Conservation (phyloP, 345 rosid species). For the Reutealis trisperma region DNA sequence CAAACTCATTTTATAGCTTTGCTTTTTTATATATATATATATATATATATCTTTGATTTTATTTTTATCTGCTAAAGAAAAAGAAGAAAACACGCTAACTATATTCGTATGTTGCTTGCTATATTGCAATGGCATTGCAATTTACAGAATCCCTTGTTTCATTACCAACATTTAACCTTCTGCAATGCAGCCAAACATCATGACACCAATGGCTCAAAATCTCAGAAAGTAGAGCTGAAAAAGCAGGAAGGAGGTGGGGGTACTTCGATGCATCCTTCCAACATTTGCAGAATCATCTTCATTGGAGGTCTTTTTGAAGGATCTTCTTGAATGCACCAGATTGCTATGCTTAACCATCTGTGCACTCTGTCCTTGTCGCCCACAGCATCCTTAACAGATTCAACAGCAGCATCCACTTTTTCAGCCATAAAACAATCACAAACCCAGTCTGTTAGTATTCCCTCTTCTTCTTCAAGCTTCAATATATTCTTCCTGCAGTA, state of each 20-base stretch:
- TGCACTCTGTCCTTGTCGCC: conserved; percentile 16
- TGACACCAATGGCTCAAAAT: neutral
- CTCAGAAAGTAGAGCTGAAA: neutral
- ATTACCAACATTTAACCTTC: neutral
- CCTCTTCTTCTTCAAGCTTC: conserved; percentile 2
- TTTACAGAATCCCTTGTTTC: too few relatives aligned
- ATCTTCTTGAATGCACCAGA: conserved; percentile 36
- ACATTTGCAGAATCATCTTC: conserved; percentile 27
- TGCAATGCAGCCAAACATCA: neutral
- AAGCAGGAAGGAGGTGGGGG: conserved; percentile 3
- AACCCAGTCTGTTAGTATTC: conserved; percentile 19
- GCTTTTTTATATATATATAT: too few relatives aligned
- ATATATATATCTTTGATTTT: too few relatives aligned
- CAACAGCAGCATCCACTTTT: conserved; percentile 9
- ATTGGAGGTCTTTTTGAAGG: conserved; percentile 24
- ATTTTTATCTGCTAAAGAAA: neutral
- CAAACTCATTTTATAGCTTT: neutral
- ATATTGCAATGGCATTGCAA: neutral
- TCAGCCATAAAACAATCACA: conserved; percentile 13
- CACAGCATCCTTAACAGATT: conserved; percentile 12
- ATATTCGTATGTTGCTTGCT: neutral
- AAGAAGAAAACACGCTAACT: neutral
- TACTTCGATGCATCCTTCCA: conserved; percentile 24
- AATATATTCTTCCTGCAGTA: conserved; percentile 20
- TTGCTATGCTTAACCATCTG: conserved; percentile 21